phyloP scores from a whole-genome alignment of 257 asterid species.

The Jacaranda copaia region DNA sequence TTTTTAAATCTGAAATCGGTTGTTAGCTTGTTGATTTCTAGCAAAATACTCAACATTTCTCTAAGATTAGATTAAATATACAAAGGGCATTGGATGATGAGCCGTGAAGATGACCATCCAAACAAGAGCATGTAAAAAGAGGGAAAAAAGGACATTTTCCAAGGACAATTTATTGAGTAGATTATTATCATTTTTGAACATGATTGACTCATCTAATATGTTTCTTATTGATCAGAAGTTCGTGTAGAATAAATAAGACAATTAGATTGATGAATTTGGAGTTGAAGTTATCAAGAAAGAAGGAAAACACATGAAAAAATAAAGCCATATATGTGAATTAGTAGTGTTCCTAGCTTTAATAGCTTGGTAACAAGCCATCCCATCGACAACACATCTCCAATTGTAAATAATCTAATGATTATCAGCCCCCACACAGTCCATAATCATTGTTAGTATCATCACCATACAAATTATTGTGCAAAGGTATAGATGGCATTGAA shows the following conservation, averaged over 20 bases:
- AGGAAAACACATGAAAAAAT: too few species aligned
- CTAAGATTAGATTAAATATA: conserved; percentile 8
- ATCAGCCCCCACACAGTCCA: neutral
- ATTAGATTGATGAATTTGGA: too few species aligned
- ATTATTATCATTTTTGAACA: neutral
- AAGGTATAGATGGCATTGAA: too few species aligned
- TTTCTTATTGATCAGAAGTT: too few species aligned
- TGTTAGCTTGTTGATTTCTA: neutral
- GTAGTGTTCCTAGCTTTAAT: too few species aligned
- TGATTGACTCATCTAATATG: neutral
- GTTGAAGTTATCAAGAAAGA: too few species aligned
- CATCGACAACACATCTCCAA: conserved; percentile 3
- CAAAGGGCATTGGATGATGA: neutral
- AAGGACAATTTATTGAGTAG: conserved; percentile 2
- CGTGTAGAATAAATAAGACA: too few species aligned
- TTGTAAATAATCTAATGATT: conserved; percentile 16
- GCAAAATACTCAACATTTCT: neutral
- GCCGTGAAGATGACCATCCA: conserved; percentile 26
- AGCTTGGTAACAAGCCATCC: neutral
- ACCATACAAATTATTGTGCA: neutral
- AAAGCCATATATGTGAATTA: too few species aligned
- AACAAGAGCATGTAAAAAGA: conserved; percentile 7
- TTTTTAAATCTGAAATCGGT: conserved; percentile 13
- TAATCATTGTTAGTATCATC: conserved; percentile 5
- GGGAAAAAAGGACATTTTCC: conserved; percentile 23